Evolutionary conservation across 139 green algal species (phyloP).

Genomic region (Chlamydomonas incerta): DNA sequence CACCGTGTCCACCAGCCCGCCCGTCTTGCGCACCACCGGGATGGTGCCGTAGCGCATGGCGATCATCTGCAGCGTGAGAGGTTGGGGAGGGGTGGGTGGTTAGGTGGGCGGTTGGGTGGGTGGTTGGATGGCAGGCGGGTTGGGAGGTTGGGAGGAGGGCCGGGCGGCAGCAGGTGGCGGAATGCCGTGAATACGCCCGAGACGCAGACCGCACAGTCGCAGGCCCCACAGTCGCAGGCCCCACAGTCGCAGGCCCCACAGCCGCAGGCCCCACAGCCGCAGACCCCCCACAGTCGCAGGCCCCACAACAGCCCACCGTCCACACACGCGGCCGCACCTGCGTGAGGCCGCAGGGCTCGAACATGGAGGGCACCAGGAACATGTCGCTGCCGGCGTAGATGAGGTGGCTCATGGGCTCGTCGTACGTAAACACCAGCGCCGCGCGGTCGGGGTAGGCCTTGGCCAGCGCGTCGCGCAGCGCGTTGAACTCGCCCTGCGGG

Average conservation of each 20-base stretch:
- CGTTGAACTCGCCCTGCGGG: conserved; percentile 88
- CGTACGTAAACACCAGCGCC: conserved; percentile 87
- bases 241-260: not conserved
- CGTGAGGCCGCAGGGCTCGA: conserved; percentile 92
- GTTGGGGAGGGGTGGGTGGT: not conserved
- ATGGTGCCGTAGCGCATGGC: conserved; percentile 78
- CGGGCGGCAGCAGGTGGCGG: not conserved
- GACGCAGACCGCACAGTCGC: too few relatives aligned
- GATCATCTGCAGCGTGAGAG: too few relatives aligned
- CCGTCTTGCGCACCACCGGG: conserved; percentile 92
- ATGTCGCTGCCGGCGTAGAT: conserved; percentile 95
- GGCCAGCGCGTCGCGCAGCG: conserved; percentile 73
- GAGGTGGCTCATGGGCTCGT: conserved; percentile 95
- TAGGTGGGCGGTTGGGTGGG: not conserved
- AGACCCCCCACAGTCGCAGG: too few relatives aligned
- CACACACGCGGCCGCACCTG: conserved; percentile 71
- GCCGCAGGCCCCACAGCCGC: not conserved
- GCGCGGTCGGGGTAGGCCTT: conserved; percentile 83
- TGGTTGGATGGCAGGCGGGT: not conserved
- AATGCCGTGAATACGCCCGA: not conserved
- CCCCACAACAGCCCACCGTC: not conserved
- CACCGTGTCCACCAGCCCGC: conserved; percentile 91
- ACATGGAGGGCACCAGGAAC: conserved; percentile 97
- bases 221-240: too few relatives aligned
- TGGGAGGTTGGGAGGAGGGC: not conserved